A percentile compares a stretch with the other conserved stretches of the same genome.
Evolutionary conservation across 2,329 filamentous ascomycete species (phyloP).

Genomic region (Reticulascus tulasneorum): DNA sequence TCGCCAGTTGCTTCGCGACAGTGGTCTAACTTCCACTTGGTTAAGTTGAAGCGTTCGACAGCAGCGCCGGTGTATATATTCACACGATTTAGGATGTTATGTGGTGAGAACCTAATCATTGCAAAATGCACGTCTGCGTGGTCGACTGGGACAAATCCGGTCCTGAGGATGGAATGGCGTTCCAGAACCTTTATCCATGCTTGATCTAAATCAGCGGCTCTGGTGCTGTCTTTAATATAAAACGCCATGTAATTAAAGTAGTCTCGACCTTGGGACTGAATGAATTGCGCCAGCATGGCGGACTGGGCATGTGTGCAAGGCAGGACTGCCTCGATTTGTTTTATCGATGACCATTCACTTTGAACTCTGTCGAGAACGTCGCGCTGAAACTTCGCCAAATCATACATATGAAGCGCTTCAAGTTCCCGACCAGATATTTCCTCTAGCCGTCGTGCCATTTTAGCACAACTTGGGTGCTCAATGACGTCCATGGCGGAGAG

Average conservation of each 20-base stretch:
- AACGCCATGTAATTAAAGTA: conserved; percentile 75
- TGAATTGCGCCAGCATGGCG: conserved; percentile 73
- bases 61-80: too few species aligned
- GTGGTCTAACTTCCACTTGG: conserved; percentile 31
- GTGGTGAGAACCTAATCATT: conserved; percentile 61
- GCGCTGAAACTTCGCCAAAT: conserved; percentile 35
- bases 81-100: conserved; percentile 16
- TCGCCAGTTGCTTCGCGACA: conserved; percentile 24
- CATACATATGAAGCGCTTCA: conserved; percentile 21
- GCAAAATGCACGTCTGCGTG: conserved; percentile 61
- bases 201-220: conserved; percentile 20
- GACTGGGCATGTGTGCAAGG: conserved; percentile 79
- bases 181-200: conserved; percentile 57
- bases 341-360: conserved; percentile 13
- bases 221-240: conserved; percentile 38
- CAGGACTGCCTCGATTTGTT: conserved; percentile 52
- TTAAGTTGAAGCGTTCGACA: conserved; percentile 22
- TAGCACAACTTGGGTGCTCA: conserved; percentile 49
- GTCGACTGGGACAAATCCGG: conserved; percentile 64
- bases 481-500: conserved; percentile 72
- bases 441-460: conserved; percentile 24
- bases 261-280: conserved; percentile 59
- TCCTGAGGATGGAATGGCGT: conserved; percentile 69
- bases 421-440: neutral
- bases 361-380: conserved; percentile 25